A percentile compares a stretch with the other conserved stretches of the same genome.
Evolutionary conservation across 169 alveolate genomes (phyloP).

Genomic region (Cryptosporidium sp.): DNA sequence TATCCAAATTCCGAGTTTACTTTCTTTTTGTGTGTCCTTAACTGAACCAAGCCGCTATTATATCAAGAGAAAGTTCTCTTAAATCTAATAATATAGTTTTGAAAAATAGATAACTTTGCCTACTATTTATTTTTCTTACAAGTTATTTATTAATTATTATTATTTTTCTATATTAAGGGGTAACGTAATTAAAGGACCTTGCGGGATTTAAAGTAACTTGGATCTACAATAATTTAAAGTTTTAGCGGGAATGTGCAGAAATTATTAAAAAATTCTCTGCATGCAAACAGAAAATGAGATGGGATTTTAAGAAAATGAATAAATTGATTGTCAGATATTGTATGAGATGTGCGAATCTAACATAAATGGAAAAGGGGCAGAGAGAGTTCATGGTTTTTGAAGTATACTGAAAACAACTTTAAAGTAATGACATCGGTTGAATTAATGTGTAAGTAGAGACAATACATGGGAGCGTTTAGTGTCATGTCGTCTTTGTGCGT

Average conservation of each 20-base stretch:
- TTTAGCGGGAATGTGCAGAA: conserved; percentile 16
- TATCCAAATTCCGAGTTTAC: neutral
- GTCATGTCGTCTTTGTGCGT: conserved; percentile 74
- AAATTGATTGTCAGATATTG: neutral
- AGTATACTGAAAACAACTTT: no score
- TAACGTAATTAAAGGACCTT: conserved; percentile 25
- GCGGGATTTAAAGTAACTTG: conserved; percentile 32
- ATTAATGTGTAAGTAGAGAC: conserved; percentile 15
- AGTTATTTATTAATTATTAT: neutral
- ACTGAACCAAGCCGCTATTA: no score
- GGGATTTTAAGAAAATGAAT: neutral
- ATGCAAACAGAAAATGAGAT: neutral
- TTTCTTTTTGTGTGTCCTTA: neutral
- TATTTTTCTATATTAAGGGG: neutral
- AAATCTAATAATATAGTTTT: no score
- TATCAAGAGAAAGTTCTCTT: neutral
- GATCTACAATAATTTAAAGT: neutral
- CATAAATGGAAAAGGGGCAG: neutral
- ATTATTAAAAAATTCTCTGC: neutral
- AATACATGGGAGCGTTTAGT: conserved; percentile 3
- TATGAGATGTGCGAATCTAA: neutral
- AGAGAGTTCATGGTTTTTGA: neutral
- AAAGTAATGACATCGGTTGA: neutral
- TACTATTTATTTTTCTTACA: neutral
- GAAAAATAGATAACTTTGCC: neutral